Conservation (phyloP, 495 filamentous ascomycete genomes). For the Neurospora intermedia region DNA sequence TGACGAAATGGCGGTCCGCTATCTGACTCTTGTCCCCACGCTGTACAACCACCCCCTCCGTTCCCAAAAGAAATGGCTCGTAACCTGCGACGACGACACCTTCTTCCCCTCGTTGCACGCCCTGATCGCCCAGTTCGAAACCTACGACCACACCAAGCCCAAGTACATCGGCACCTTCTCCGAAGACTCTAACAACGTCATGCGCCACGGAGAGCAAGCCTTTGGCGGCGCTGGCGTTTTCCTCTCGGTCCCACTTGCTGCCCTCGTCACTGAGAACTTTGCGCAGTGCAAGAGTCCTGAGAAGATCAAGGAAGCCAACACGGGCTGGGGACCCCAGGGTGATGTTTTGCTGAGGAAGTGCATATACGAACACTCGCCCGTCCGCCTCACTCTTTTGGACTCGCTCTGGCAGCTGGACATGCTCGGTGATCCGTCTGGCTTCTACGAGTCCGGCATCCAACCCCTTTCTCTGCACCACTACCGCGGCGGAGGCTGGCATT, state of each 20-base stretch:
- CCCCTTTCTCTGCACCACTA: conserved; percentile 60
- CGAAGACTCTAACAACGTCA: conserved; percentile 58
- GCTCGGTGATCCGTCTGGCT: conserved; percentile 52
- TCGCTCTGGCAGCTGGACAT: conserved; percentile 60
- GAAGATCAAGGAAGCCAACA: conserved; percentile 42
- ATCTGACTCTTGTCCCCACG: conserved; percentile 43
- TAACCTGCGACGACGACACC: conserved; percentile 65
- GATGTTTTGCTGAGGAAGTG: conserved; percentile 59
- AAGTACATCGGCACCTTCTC: conserved; percentile 60
- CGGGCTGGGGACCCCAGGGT: conserved; percentile 45
- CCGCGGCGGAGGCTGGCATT: conserved; percentile 42
- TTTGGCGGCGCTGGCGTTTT: conserved; percentile 68
- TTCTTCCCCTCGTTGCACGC: conserved; percentile 59
- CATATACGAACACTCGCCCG: conserved; percentile 53
- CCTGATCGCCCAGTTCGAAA: conserved; percentile 37
- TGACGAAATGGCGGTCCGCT: conserved; percentile 50
- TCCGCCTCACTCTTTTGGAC: conserved; percentile 47
- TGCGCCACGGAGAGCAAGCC: conserved; percentile 56
- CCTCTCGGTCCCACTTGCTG: conserved; percentile 51
- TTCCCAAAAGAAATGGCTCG: conserved; percentile 50
- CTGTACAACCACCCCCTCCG: conserved; percentile 41
- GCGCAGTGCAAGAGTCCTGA: conserved; percentile 40
- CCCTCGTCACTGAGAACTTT: conserved; percentile 48
- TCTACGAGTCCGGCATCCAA: conserved; percentile 56
- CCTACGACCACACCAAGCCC: conserved; percentile 45